Percentiles rank a stretch among this genome's conserved stretches.
phyloP scores from a whole-genome alignment of 306 rosid species.

The Vicia faba region DNA sequence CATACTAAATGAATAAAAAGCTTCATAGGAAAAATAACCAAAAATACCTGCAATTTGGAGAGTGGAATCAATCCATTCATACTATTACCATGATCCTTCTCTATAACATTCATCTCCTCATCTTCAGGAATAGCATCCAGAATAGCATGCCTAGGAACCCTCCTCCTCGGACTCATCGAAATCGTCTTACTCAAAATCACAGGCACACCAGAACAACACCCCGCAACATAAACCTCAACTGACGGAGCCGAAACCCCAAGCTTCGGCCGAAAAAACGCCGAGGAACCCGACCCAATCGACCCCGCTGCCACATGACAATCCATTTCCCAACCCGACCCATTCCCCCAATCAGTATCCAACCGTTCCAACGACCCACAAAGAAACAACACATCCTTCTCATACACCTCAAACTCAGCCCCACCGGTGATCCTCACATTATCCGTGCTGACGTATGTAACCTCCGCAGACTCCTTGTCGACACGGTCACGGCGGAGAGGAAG shows the following conservation, averaged over 20 bases:
- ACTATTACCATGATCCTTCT: slow-evolving; percentile 48
- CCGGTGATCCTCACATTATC: slow-evolving; percentile 70
- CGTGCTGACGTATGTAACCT: slow-evolving; percentile 91
- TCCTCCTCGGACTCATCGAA: slow-evolving; percentile 74
- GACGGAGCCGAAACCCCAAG: slow-evolving; percentile 73
- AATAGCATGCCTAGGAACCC: slow-evolving; percentile 49
- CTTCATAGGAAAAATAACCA: neutral
- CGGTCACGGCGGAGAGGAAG: slow-evolving; percentile 71
- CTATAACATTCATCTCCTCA: slow-evolving; percentile 57
- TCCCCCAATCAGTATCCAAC: slow-evolving; percentile 60
- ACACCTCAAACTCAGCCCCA: slow-evolving; percentile 74
- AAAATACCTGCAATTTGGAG: slow-evolving; percentile 58
- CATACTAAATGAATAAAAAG: neutral
- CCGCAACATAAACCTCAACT: slow-evolving; percentile 82
- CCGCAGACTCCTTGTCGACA: slow-evolving; percentile 65
- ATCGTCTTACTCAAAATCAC: slow-evolving; percentile 73
- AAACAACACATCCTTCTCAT: slow-evolving; percentile 76
- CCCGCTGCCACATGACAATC: slow-evolving; percentile 74
- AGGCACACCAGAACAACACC: slow-evolving; percentile 79
- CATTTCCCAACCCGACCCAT: slow-evolving; percentile 67
- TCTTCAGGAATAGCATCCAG: slow-evolving; percentile 91
- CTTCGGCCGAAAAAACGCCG: slow-evolving; percentile 74
- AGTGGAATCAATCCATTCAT: slow-evolving; percentile 44
- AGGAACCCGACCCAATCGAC: slow-evolving; percentile 57
- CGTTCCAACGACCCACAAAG: slow-evolving; percentile 81